Evolutionary conservation across 208 protist genomes (phyloP).

Genomic region (Crithidia mellificae): DNA sequence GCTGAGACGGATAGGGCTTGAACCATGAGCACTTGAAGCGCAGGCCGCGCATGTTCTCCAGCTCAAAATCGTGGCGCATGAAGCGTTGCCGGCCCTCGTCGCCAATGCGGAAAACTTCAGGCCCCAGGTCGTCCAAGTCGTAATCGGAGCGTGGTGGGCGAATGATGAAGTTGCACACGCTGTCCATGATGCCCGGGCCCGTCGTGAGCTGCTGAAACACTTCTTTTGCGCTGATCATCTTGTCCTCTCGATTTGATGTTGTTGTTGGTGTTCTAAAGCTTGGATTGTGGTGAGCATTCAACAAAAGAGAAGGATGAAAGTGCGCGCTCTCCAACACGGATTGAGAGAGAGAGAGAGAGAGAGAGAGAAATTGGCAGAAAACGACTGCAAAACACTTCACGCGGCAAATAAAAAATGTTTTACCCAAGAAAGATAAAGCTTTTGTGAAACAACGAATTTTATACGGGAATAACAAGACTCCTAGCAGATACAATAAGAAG

Average conservation of each 20-base stretch:
- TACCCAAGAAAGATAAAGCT: too few species aligned
- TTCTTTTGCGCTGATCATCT: slow-evolving; percentile 47
- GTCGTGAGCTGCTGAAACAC: slow-evolving; percentile 42
- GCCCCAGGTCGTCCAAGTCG: slow-evolving; percentile 57
- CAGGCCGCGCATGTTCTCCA: slow-evolving; percentile 86
- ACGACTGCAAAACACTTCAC: too few species aligned
- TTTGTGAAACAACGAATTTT: too few species aligned
- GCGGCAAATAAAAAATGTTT: too few species aligned
- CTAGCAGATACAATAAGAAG: too few species aligned
- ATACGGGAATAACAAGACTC: too few species aligned
- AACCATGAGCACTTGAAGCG: slow-evolving; percentile 85
- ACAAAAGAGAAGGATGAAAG: not conserved
- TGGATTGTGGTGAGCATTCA: not conserved
- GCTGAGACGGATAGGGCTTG: slow-evolving; percentile 36
- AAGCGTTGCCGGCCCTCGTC: slow-evolving; percentile 43
- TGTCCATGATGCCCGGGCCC: slow-evolving; percentile 60
- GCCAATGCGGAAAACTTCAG: slow-evolving; percentile 62
- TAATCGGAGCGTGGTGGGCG: slow-evolving; percentile 77
- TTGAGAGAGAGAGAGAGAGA: too few species aligned
- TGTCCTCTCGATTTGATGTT: too few species aligned
- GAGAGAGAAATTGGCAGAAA: too few species aligned
- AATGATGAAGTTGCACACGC: slow-evolving; percentile 87
- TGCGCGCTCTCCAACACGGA: too few species aligned
- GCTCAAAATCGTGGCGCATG: slow-evolving; percentile 66
- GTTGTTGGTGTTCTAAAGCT: too few species aligned